Conservation (phyloP, 768 basidiomycete species). For the Ramaria rubella region DNA sequence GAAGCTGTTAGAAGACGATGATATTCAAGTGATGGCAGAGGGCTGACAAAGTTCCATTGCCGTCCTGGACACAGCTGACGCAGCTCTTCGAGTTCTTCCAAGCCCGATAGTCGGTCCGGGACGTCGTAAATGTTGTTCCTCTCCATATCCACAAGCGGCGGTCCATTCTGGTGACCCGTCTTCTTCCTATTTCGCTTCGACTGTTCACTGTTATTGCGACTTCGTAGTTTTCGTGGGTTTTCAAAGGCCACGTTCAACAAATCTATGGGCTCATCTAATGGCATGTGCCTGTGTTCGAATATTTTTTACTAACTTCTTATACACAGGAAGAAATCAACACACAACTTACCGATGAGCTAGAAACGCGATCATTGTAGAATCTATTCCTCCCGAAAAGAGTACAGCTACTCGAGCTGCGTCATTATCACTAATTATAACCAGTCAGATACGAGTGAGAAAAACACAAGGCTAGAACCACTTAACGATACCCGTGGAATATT, state of each 20-base stretch:
- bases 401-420: slow-evolving; percentile 63
- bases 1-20: slow-evolving; percentile 4
- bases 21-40: slow-evolving; percentile 4
- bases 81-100: slow-evolving; percentile 73
- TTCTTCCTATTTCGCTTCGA: slow-evolving; percentile 36
- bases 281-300: slow-evolving; percentile 52
- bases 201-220: slow-evolving; percentile 40
- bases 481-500: slow-evolving; percentile 54
- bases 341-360: slow-evolving; percentile 63
- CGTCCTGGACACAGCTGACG: slow-evolving; percentile 68
- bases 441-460: background rate
- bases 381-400: slow-evolving; percentile 94
- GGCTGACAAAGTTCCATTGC: slow-evolving; percentile 79
- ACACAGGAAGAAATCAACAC: background rate
- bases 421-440: slow-evolving; percentile 16
- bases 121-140: slow-evolving; percentile 53
- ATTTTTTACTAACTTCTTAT: background rate
- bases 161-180: slow-evolving; percentile 21
- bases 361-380: slow-evolving; percentile 78
- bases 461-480: slow-evolving; percentile 12
- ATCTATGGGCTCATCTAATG: slow-evolving; percentile 77
- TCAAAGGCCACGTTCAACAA: slow-evolving; percentile 92
- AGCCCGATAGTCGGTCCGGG: slow-evolving; percentile 82
- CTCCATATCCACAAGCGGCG: background rate
- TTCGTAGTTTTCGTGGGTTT: slow-evolving; percentile 71